Evolutionary conservation across 2,329 filamentous ascomycete species (phyloP).

Genomic region (Diaporthe humulicola): DNA sequence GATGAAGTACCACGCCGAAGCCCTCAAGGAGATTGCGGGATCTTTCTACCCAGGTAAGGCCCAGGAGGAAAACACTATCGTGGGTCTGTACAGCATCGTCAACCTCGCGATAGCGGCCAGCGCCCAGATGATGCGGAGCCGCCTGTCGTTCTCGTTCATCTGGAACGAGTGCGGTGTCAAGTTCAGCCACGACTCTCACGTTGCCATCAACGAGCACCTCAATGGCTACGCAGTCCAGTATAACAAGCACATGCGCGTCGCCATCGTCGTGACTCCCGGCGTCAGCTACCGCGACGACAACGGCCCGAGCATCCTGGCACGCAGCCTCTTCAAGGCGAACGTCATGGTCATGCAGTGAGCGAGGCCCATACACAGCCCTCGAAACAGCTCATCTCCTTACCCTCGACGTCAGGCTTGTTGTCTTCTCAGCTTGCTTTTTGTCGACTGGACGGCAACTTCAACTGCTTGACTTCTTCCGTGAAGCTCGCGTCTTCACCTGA

Average conservation of each 20-base stretch:
- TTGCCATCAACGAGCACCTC: constrained; percentile 57
- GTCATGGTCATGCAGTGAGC: constrained; percentile 63
- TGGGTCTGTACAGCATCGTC: constrained; percentile 58
- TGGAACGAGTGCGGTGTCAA: constrained; percentile 65
- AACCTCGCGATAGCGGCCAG: constrained; percentile 60
- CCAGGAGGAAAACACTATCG: constrained; percentile 53
- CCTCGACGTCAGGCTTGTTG: not conserved
- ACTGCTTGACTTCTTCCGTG: not conserved
- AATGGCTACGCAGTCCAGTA: constrained; percentile 60
- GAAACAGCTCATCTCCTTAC: no score
- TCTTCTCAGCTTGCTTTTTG: not conserved
- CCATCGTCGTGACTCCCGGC: constrained; percentile 66
- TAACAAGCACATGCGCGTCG: constrained; percentile 64
- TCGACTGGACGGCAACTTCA: not conserved
- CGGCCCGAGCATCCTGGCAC: constrained; percentile 58
- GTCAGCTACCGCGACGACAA: constrained; percentile 68
- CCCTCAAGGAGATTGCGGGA: constrained; percentile 52
- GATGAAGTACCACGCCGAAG: constrained; percentile 42
- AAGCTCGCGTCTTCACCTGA: not conserved
- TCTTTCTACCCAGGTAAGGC: constrained; percentile 59
- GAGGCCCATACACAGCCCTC: not conserved
- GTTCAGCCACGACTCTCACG: constrained; percentile 63
- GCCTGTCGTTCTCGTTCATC: constrained; percentile 50
- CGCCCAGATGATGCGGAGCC: constrained; percentile 59
- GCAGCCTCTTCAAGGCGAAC: constrained; percentile 59